Conservation (phyloP, 768 basidiomycete genomes). For the Russula foetens region DNA sequence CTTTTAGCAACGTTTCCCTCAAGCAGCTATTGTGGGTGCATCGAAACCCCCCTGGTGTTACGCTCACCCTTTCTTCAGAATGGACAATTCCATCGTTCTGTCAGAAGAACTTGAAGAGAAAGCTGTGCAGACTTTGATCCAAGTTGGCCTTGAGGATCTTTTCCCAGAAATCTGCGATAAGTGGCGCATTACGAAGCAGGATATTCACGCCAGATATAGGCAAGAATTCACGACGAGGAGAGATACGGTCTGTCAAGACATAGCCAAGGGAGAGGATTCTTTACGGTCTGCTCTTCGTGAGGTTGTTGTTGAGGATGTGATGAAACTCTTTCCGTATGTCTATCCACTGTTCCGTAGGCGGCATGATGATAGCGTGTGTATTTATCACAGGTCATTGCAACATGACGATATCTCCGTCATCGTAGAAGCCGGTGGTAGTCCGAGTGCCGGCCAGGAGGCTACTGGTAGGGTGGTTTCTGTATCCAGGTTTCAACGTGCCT, state of each 20-base stretch:
- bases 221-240: not conserved
- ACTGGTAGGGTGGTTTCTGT: not conserved
- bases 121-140: not conserved
- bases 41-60: not conserved
- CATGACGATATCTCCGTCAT: not conserved
- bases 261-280: not conserved
- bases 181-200: not conserved
- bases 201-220: not conserved
- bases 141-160: not conserved
- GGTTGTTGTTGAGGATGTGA: not conserved
- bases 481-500: not conserved
- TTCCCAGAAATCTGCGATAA: not conserved
- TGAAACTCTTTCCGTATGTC: conserved; percentile 1
- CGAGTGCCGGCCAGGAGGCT: not conserved
- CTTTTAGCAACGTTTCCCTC: not conserved
- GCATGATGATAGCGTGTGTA: not conserved
- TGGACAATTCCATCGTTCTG: not conserved
- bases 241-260: not conserved
- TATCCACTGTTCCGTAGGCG: not conserved
- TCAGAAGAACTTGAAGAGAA: conserved; percentile 2
- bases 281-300: not conserved
- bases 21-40: not conserved
- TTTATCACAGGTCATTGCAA: conserved; percentile 1
- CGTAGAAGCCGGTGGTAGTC: not conserved
- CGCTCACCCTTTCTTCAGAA: not conserved